These are phyloP conservation scores for Licmophora abbreviata DNA, from an alignment of 108 stramenopile genomes.

Conservation along the genomic window DNA sequence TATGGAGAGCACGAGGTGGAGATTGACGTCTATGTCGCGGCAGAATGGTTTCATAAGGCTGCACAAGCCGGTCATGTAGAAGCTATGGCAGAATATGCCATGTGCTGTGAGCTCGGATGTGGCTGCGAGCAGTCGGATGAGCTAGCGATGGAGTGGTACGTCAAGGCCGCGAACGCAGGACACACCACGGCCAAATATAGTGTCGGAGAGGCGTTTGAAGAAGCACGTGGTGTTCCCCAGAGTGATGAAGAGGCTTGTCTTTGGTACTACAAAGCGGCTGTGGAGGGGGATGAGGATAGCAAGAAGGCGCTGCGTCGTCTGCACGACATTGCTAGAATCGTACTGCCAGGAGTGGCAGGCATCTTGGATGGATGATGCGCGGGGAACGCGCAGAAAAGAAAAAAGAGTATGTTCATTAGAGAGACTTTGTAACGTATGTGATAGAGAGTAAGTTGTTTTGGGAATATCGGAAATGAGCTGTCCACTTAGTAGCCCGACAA, in stretches of 20 bases:
- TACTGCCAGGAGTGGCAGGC: constrained; percentile 55
- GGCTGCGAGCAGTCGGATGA: constrained; percentile 73
- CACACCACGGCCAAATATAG: constrained; percentile 62
- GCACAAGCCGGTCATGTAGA: constrained; percentile 66
- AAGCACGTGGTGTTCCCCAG: constrained; percentile 72
- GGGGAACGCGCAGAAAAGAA: constrained; percentile 61
- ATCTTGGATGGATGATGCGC: constrained; percentile 69
- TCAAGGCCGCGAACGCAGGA: constrained; percentile 67
- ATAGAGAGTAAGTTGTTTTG: too few relatives aligned
- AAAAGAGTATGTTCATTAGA: too few relatives aligned
- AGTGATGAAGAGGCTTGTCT: constrained; percentile 79
- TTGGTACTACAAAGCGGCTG: constrained; percentile 82
- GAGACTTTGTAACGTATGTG: too few relatives aligned
- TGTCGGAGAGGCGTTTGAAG: constrained; percentile 81
- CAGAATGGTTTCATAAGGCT: constrained; percentile 70
- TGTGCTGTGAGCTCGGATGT: constrained; percentile 82
- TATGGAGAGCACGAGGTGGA: constrained; percentile 53
- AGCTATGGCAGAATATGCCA: constrained; percentile 77
- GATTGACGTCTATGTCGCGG: constrained; percentile 73
- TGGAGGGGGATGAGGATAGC: constrained; percentile 70
- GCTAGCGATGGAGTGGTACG: constrained; percentile 80
- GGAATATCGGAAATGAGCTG: too few relatives aligned
- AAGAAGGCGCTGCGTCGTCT: constrained; percentile 64
- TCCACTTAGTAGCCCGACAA: too few relatives aligned
- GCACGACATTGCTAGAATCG: constrained; percentile 77